A percentile compares a stretch with the other conserved stretches of the same genome.
Conservation (phyloP, 2,329 filamentous ascomycete genomes). For the Pseudopithomyces chartarum region DNA sequence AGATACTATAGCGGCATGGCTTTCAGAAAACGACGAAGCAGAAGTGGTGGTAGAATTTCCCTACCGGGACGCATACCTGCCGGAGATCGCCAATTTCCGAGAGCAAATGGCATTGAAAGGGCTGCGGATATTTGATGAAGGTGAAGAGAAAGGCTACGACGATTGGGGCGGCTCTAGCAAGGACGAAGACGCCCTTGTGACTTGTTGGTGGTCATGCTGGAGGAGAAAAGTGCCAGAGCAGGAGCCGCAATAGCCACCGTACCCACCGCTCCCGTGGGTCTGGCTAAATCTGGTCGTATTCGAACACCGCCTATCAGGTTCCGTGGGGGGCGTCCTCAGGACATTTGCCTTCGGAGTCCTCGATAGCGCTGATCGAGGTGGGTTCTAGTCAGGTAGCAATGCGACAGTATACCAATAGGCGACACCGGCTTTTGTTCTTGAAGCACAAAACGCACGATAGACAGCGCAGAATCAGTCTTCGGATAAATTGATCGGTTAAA, state of each 20-base stretch:
- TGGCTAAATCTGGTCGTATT: background rate
- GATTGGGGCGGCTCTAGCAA: constrained; percentile 67
- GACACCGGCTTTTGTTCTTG: constrained; percentile 28
- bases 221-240: constrained; percentile 35
- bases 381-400: constrained; percentile 21
- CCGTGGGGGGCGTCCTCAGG: constrained; percentile 9
- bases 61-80: constrained; percentile 70
- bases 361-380: background rate
- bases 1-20: constrained; percentile 69
- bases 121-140: constrained; percentile 62
- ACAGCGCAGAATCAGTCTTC: constrained; percentile 27
- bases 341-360: background rate
- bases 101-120: constrained; percentile 62
- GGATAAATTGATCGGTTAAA: constrained; percentile 44
- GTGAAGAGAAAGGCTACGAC: constrained; percentile 69
- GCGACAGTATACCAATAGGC: constrained; percentile 22
- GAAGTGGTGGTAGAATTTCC: constrained; percentile 82
- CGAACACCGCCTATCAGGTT: background rate
- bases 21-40: constrained; percentile 62
- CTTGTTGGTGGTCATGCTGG: constrained; percentile 74
- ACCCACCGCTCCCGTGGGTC: constrained; percentile 14
- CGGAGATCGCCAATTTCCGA: constrained; percentile 68
- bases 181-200: constrained; percentile 58
- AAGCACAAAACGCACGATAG: constrained; percentile 18
- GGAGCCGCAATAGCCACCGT: background rate